Base-by-base conservation (phyloP, 2,329 filamentous ascomycete species). In the Pestalotiopsis sp. region DNA sequence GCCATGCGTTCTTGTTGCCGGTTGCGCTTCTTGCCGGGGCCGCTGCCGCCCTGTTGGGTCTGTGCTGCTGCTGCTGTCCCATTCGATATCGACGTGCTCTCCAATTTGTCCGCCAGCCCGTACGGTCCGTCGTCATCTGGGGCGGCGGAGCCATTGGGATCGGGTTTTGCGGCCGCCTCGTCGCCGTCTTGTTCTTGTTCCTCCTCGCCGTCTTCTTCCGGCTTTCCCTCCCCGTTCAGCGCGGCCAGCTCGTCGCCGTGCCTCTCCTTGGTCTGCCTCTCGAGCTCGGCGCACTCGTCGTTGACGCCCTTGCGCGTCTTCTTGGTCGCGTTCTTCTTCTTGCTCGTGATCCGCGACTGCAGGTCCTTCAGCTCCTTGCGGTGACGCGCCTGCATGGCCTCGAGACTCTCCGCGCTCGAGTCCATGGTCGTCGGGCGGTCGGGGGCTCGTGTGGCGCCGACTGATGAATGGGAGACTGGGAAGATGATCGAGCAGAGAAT, bases 301-400 rank as follows among this genome's bases (percentile, higher is more conserved):
- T 92, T 93, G 76, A 95, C 85, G 36, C 91, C 90, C 78, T 92
- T 93, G 76, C 84, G 89, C 74, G 87, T 95, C 89, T 90, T 94
- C 82, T 98, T 99, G 61, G 92, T 97, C 17, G 96, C 95, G 74
- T 93, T 92, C 85, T 98, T 98, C 86, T 98, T 99, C 87, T 98
- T 98, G 82, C 92, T 94, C 4, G 93, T 98, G 76, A 97, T 90
- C 69, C 92, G 91, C 64, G 90, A 88, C 79, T 97, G 93, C 31
- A 99, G 86, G 70, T 98, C 95, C 74, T 91, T 91, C 79, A 92
- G 90, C 82, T 99, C 95, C 80, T 93, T 96, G 75, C 93, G 91
- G 79, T 99, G 96, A 61, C 91, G 92, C 49, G 90, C 84, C 75
- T 93, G 91, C 68, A 96, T 83, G 71, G 93, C 90, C 70, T 98